A percentile compares a stretch with the other conserved stretches of the same genome.
Conservation (phyloP, 2,329 filamentous ascomycete species). For the Penicillium sp. region DNA sequence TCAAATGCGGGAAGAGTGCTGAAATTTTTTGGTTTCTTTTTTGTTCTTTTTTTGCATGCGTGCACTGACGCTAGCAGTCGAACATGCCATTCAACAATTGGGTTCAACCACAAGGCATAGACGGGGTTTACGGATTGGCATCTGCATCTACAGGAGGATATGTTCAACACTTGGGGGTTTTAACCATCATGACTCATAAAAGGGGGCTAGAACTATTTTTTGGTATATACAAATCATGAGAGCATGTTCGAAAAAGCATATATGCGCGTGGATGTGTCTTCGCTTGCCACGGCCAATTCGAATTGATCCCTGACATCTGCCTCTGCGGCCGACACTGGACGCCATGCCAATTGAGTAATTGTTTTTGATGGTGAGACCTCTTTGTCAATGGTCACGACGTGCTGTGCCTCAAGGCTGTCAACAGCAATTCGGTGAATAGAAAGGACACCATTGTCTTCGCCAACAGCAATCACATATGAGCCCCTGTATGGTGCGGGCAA, state of each 20-base stretch:
- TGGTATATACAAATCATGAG: constrained; percentile 27
- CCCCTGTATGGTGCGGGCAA: constrained; percentile 36
- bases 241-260: constrained; percentile 38
- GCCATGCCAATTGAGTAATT: constrained; percentile 69
- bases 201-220: constrained; percentile 2
- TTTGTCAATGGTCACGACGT: constrained; percentile 34
- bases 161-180: constrained; percentile 32
- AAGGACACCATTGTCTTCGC: constrained; percentile 49
- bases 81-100: constrained; percentile 27
- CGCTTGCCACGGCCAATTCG: constrained; percentile 48
- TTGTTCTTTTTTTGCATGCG: not conserved
- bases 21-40: not conserved
- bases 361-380: constrained; percentile 60
- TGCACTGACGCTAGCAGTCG: constrained; percentile 3
- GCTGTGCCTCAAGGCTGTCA: constrained; percentile 31
- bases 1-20: not conserved
- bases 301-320: constrained; percentile 18
- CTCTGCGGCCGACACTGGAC: constrained; percentile 44
- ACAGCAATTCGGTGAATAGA: constrained; percentile 42
- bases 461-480: constrained; percentile 44
- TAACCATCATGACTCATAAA: constrained; percentile 26
- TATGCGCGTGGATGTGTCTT: constrained; percentile 46
- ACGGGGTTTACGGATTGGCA: constrained; percentile 21
- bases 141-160: constrained; percentile 17
- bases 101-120: constrained; percentile 31